phyloP scores from a whole-genome alignment of 176 grass and related monocot genomes.

The Raddia distichophylla region DNA sequence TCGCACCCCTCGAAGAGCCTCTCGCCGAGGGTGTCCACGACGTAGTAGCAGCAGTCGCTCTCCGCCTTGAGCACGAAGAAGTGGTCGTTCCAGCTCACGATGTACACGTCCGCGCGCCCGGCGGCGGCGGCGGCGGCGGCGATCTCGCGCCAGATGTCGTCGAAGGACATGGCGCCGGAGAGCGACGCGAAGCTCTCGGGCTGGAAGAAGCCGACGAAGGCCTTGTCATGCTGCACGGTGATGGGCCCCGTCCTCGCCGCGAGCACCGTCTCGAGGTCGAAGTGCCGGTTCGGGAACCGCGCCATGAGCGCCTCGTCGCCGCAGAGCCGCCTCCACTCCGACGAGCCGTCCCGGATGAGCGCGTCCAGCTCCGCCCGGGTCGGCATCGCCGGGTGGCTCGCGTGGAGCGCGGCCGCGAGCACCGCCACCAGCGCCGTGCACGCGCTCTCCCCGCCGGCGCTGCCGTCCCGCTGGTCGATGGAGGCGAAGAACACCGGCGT shows the following conservation, averaged over 20 bases:
- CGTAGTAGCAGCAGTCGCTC: constrained; percentile 57
- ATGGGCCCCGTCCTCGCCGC: constrained; percentile 62
- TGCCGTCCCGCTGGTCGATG: constrained; percentile 92
- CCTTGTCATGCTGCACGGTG: constrained; percentile 65
- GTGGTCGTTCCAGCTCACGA: constrained; percentile 99
- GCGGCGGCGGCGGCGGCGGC: constrained; percentile 8
- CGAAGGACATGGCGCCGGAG: constrained; percentile 80
- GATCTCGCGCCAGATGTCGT: constrained; percentile 86
- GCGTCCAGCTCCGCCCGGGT: constrained; percentile 64
- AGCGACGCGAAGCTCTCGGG: constrained; percentile 87
- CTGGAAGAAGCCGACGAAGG: constrained; percentile 95
- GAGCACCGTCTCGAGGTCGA: constrained; percentile 88
- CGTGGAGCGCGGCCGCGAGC: constrained; percentile 72
- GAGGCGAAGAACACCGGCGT: constrained; percentile 87
- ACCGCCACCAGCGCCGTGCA: constrained; percentile 90
- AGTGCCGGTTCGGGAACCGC: constrained; percentile 88
- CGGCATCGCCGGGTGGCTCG: constrained; percentile 53
- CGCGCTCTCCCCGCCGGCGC: constrained; percentile 91
- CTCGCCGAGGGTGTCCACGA: constrained; percentile 93
- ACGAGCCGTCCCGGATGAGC: constrained; percentile 87
- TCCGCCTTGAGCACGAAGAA: constrained; percentile 94
- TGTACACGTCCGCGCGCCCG: constrained; percentile 55
- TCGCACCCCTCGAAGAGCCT: constrained; percentile 84
- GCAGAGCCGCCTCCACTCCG: constrained; percentile 83
- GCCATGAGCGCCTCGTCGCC: constrained; percentile 52